phyloP scores from a whole-genome alignment of 805 yeast genomes.

The Candida hungchunana region DNA sequence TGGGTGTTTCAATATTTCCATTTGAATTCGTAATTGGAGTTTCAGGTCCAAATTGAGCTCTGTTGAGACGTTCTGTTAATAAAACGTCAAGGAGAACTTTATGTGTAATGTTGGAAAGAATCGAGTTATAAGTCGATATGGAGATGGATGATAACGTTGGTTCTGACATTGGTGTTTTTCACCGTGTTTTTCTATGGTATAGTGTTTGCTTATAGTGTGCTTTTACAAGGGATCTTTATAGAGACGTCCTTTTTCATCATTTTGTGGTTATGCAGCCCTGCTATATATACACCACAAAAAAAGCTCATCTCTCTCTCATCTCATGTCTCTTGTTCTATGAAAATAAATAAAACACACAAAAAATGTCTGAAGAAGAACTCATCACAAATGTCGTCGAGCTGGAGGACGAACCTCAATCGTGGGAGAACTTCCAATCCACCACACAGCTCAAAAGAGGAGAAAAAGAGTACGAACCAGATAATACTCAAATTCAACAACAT shows the following conservation, averaged over 20 bases:
- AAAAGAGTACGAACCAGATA: slow-evolving; percentile 84
- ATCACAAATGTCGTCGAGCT: slow-evolving; percentile 8
- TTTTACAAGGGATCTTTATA: too few species aligned
- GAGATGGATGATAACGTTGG: slow-evolving; percentile 8
- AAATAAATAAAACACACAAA: too few species aligned
- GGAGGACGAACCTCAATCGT: slow-evolving; percentile 49
- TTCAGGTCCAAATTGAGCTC: slow-evolving; percentile 14
- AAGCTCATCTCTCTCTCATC: too few species aligned
- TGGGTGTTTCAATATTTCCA: slow-evolving; percentile 9
- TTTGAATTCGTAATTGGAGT: slow-evolving; percentile 5
- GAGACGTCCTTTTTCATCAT: too few species aligned
- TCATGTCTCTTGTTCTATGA: background rate
- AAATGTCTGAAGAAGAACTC: background rate
- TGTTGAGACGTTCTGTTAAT: slow-evolving; percentile 10
- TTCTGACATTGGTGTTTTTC: background rate
- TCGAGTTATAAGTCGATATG: slow-evolving; percentile 5
- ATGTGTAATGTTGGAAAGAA: slow-evolving; percentile 11
- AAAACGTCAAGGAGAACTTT: slow-evolving; percentile 13
- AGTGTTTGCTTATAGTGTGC: too few species aligned
- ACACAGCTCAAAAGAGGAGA: slow-evolving; percentile 67
- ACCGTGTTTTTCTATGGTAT: too few species aligned
- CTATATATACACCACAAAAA: too few species aligned
- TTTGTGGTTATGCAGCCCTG: too few species aligned
- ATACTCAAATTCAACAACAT: slow-evolving; percentile 48
- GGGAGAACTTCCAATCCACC: slow-evolving; percentile 34